phyloP scores from a whole-genome alignment of 495 filamentous ascomycete species.

The Xylaria intraflava region DNA sequence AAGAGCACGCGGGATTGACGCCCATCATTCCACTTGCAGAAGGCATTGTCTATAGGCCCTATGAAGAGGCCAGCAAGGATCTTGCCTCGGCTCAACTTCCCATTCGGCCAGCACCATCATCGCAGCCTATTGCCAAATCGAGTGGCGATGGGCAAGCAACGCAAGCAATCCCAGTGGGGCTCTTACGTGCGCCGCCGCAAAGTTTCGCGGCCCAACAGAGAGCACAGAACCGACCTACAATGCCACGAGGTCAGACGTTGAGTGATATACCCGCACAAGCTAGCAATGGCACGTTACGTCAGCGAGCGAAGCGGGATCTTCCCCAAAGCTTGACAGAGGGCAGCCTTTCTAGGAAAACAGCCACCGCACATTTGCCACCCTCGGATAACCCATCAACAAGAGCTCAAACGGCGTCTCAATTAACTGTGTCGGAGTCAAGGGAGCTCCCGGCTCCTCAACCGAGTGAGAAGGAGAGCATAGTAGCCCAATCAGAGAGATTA shows the following conservation, averaged over 20 bases:
- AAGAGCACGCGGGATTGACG: slow-evolving; percentile 63
- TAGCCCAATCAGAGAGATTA: background rate
- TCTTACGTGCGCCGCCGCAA: slow-evolving; percentile 43
- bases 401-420: background rate
- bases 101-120: slow-evolving; percentile 13
- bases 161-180: slow-evolving; percentile 22
- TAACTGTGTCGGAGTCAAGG: background rate
- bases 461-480: background rate
- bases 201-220: slow-evolving; percentile 57
- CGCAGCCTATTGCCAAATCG: slow-evolving; percentile 15
- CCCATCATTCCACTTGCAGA: slow-evolving; percentile 62
- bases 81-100: slow-evolving; percentile 21
- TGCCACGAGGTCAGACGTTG: slow-evolving; percentile 18
- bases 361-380: slow-evolving; percentile 2
- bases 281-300: slow-evolving; percentile 26
- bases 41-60: slow-evolving; percentile 61
- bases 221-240: slow-evolving; percentile 34
- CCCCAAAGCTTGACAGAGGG: slow-evolving; percentile 15
- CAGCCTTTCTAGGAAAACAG: slow-evolving; percentile 13
- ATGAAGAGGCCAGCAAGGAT: slow-evolving; percentile 35
- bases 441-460: background rate
- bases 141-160: slow-evolving; percentile 29
- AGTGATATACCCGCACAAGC: slow-evolving; percentile 19
- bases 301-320: slow-evolving; percentile 20
- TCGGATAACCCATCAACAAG: background rate